These are phyloP conservation scores for Pestalotiopsis sp. DNA, from an alignment of 2,329 filamentous ascomycete species.

Conservation along the genomic window DNA sequence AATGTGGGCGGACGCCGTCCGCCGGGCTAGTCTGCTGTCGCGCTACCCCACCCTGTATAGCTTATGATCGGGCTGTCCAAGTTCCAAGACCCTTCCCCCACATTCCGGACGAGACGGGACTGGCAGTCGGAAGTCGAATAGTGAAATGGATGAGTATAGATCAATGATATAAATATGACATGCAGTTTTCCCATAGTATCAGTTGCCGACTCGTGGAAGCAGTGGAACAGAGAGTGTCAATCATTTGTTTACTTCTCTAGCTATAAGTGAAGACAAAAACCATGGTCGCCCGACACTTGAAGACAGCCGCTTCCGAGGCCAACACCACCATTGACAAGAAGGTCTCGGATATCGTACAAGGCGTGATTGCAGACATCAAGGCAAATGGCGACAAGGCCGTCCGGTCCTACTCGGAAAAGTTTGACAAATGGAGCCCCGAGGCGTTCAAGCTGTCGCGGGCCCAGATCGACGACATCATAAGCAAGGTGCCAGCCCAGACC, in stretches of 20 bases:
- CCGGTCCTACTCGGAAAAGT: constrained; percentile 49
- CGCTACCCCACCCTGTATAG: not conserved
- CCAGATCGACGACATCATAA: constrained; percentile 46
- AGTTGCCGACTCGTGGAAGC: not conserved
- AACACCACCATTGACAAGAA: constrained; percentile 25
- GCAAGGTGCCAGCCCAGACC: constrained; percentile 42
- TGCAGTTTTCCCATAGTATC: no score
- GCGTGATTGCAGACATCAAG: constrained; percentile 48
- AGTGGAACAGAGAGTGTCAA: not conserved
- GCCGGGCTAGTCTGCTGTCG: not conserved
- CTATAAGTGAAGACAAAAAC: not conserved
- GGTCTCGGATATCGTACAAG: constrained; percentile 42
- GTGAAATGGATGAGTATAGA: not conserved
- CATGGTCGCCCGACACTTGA: constrained; percentile 24
- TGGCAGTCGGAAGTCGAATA: not conserved
- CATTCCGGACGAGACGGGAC: not conserved
- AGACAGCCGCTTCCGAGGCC: constrained; percentile 19
- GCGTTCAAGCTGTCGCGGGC: constrained; percentile 46
- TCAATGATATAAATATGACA: not conserved
- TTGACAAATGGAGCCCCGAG: constrained; percentile 52
- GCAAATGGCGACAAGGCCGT: constrained; percentile 48
- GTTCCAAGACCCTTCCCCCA: not conserved
- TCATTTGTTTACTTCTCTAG: not conserved
- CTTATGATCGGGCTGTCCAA: not conserved
- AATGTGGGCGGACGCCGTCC: not conserved